Conservation (phyloP, 305 asterid species). For the Fraxinus baroniana region DNA sequence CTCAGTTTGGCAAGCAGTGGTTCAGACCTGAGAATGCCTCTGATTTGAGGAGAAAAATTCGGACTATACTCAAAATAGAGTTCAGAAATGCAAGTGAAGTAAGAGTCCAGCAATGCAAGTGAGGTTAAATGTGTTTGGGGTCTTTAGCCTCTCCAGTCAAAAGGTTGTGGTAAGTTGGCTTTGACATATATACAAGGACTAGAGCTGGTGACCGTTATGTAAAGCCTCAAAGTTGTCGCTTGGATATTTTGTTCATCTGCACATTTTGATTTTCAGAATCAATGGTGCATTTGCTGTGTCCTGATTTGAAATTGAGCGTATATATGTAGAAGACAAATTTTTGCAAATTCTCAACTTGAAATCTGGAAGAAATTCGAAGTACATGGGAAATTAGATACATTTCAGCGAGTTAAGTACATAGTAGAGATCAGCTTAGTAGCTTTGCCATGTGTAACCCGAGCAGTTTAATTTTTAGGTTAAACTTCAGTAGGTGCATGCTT, state of each 20-base stretch:
- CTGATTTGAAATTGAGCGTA: conserved; percentile 3
- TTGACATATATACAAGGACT: neutral
- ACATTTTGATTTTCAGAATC: conserved; percentile 9
- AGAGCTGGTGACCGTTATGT: neutral
- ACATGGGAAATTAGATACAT: conserved; percentile 4
- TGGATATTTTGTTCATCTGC: conserved; percentile 3
- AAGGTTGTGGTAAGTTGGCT: conserved; percentile 26
- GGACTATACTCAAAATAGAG: conserved; percentile 43
- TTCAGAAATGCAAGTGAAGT: conserved; percentile 43
- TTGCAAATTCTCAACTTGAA: neutral
- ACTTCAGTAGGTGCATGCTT: neutral
- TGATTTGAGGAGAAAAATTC: conserved; percentile 53
- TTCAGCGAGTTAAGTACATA: conserved; percentile 1
- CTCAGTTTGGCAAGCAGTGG: conserved; percentile 85
- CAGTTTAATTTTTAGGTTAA: neutral
- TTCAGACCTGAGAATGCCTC: conserved; percentile 82
- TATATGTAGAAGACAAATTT: conserved; percentile 17
- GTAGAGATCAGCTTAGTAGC: conserved; percentile 10
- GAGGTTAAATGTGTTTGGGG: conserved; percentile 23
- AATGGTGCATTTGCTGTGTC: neutral
- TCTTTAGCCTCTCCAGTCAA: neutral
- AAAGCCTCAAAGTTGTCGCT: neutral
- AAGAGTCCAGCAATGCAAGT: conserved; percentile 47
- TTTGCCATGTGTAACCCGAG: conserved; percentile 13
- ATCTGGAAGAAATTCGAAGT: neutral